Conservation (phyloP, 2,329 filamentous ascomycete species). For the Cladosporium austrohemisphaericum region DNA sequence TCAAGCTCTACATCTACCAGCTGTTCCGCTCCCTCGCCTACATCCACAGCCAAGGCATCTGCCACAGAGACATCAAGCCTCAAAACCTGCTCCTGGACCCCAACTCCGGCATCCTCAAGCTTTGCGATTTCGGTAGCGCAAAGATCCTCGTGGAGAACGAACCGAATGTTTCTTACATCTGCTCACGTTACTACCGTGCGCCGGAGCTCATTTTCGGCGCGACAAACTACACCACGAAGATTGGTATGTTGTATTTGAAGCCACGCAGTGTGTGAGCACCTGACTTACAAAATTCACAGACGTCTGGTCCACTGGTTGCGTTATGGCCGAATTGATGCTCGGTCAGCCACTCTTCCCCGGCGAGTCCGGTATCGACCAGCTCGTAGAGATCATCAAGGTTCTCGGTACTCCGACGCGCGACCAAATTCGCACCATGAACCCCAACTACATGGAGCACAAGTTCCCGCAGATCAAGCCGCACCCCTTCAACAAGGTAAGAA, state of each 20-base stretch:
- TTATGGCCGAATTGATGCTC: slow-evolving; percentile 99
- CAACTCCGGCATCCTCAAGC: slow-evolving; percentile 83
- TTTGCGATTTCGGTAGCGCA: slow-evolving; percentile 97
- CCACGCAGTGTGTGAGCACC: background rate
- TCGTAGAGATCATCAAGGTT: slow-evolving; percentile 99
- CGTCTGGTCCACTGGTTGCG: slow-evolving; percentile 98
- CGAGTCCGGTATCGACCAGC: slow-evolving; percentile 95
- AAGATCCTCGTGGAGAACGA: slow-evolving; percentile 99
- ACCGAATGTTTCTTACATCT: slow-evolving; percentile 99
- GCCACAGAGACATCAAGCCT: slow-evolving; percentile 97
- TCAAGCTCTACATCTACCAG: slow-evolving; percentile 99
- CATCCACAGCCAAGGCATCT: slow-evolving; percentile 98
- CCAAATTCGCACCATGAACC: slow-evolving; percentile 99
- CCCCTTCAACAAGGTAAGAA: slow-evolving; percentile 81
- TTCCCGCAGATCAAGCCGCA: slow-evolving; percentile 99
- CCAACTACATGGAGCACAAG: slow-evolving; percentile 99
- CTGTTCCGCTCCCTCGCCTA: slow-evolving; percentile 97
- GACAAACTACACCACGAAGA: slow-evolving; percentile 99
- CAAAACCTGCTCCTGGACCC: slow-evolving; percentile 96
- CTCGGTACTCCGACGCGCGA: slow-evolving; percentile 93
- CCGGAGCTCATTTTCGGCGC: slow-evolving; percentile 98
- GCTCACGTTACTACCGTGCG: slow-evolving; percentile 96
- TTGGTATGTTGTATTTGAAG: slow-evolving; percentile 62
- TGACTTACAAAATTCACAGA: slow-evolving; percentile 56
- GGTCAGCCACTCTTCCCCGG: slow-evolving; percentile 96